phyloP scores from a whole-genome alignment of 179 eudicot species.

The Patellifolia procumbens region DNA sequence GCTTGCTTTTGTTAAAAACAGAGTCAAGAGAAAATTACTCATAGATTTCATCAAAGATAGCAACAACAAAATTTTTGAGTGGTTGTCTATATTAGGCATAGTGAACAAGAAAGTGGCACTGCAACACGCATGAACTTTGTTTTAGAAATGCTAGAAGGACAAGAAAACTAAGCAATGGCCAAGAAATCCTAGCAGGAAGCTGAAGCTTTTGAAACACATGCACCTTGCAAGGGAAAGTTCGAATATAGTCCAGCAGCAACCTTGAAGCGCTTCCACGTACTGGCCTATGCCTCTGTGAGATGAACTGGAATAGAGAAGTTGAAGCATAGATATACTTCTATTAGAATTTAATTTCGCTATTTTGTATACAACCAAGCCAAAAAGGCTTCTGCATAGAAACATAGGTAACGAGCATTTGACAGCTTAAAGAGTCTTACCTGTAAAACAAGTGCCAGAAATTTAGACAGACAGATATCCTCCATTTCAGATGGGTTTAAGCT shows the following conservation, averaged over 20 bases:
- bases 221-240: slow-evolving; percentile 92
- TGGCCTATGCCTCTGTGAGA: slow-evolving; percentile 86
- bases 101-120: background rate
- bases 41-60: background rate
- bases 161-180: background rate
- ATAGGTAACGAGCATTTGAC: background rate
- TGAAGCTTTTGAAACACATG: background rate
- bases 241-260: slow-evolving; percentile 65
- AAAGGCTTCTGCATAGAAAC: slow-evolving; percentile 4
- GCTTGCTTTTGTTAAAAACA: background rate
- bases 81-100: background rate
- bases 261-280: slow-evolving; percentile 79
- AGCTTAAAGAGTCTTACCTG: slow-evolving; percentile 70
- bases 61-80: background rate
- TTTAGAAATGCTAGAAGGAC: background rate
- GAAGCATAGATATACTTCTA: slow-evolving; percentile 8
- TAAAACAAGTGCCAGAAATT: slow-evolving; percentile 58
- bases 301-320: slow-evolving; percentile 47
- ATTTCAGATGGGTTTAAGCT: slow-evolving; percentile 47
- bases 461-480: slow-evolving; percentile 66
- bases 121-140: background rate
- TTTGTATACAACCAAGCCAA: background rate
- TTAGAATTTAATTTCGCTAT: slow-evolving; percentile 7
- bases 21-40: background rate
- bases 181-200: background rate